Evolutionary conservation across 108 stramenopile genomes (phyloP).

Genomic region (Skeletonema costatum): DNA sequence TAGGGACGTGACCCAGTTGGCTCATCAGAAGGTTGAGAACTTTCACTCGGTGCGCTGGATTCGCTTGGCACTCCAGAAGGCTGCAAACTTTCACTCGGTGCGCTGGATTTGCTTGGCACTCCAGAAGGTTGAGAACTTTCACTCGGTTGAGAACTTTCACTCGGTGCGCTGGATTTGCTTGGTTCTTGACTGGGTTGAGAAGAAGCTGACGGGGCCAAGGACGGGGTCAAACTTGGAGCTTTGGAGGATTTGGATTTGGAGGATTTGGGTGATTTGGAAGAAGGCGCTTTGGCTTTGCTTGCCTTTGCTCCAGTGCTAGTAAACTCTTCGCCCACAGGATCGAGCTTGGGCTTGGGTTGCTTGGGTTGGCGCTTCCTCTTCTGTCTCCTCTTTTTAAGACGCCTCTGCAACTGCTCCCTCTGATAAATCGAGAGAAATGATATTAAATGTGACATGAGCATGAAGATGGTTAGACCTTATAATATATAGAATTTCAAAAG

Average conservation of each 20-base stretch:
- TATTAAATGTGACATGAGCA: no score
- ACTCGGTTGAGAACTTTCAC: background rate
- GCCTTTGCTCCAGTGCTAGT: background rate
- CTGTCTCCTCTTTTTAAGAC: no score
- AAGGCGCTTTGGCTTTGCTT: background rate
- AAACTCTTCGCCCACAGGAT: background rate
- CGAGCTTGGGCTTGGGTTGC: background rate
- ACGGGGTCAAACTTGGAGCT: background rate
- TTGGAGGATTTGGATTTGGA: background rate
- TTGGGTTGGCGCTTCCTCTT: no score
- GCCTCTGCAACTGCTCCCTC: background rate
- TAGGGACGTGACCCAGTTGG: no score
- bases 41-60: background rate
- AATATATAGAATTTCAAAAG: no score
- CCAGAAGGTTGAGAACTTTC: background rate
- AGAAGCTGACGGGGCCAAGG: background rate
- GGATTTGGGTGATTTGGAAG: background rate
- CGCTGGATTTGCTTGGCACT: background rate
- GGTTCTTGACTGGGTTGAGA: background rate
- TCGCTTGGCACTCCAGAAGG: background rate
- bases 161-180: background rate
- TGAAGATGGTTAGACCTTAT: no score
- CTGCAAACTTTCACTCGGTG: background rate
- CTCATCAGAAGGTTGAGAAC: background rate
- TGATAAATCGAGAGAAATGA: no score